Conservation (phyloP, 306 rosid species). For the Malus fusca region DNA sequence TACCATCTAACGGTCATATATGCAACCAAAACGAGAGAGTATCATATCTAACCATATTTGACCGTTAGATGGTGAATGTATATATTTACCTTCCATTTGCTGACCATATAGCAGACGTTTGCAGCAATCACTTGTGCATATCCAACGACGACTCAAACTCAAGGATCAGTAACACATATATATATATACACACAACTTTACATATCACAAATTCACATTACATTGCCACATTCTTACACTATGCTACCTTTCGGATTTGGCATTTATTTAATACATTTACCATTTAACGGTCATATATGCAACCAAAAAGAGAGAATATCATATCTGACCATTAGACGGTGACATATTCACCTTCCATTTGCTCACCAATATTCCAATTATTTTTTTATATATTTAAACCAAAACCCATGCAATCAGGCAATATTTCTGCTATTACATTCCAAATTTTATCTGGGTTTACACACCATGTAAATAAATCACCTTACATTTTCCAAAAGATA, state of each 20-base stretch:
- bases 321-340: neutral
- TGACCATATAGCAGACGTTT: neutral
- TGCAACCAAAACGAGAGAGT: neutral
- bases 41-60: neutral
- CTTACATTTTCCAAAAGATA: neutral
- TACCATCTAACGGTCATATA: too few species aligned
- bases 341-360: neutral
- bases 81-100: neutral
- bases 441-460: neutral
- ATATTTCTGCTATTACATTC: neutral
- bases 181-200: neutral
- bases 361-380: neutral
- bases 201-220: neutral
- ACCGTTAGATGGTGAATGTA: neutral
- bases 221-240: neutral
- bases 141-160: neutral
- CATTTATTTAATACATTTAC: neutral
- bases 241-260: neutral
- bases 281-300: neutral
- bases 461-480: neutral
- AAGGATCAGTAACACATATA: neutral
- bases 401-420: neutral
- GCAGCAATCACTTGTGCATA: neutral
- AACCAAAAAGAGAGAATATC: neutral
- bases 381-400: neutral